Evolutionary conservation across 2,329 filamentous ascomycete species (phyloP), one percentile per base, ranked within the genome.

Genomic region (Arachnomyces sp.): DNA sequence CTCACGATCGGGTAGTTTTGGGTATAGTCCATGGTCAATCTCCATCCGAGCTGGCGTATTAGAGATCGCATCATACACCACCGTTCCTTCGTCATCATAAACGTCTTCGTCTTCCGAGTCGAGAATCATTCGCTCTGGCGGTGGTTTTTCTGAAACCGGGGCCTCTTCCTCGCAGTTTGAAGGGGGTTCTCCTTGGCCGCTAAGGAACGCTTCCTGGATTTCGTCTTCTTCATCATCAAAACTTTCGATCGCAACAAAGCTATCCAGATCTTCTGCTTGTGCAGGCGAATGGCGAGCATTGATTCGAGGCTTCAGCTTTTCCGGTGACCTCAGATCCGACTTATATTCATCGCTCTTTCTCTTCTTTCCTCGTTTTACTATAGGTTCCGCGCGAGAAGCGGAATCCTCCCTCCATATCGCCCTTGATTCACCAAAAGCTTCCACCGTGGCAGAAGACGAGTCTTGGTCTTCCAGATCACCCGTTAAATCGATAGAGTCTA

Each of bases 281-380:
- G 25, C 31, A 13, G 51, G 50, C n/a, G 49, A 55, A 30, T 51
- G 52, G 9, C 5, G 9, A 25, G 20, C 9, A 25, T 25, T 25
- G 20, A 48, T 40, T 41, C 52, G 57, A 3, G 49, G 45, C 11
- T 44, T 34, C 43, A 52, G 44, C 20, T 56, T 58, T n/a, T 48
- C 54, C 2, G 62, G 56, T 2, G 59, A 61, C 4, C 53, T 43
- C 15, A 64, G 50, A 42, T 66, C 63, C 4, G 56, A 60, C 29
- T 57, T 54, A 40, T 67, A 66, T 43, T 71, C 69, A 15, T 70
- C 62, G 44, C 68, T 72, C 49, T 70, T 72, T 37, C 69, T 58
- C 50, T 72, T 72, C 49, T 64, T 69, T 4, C 65, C 65, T 46
- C 58, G 60, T 38, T 59, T 63, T 14, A 60, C 51, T 14, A 49